Conservation (phyloP, 139 green algal species). For the Axilococcus clingmanii region DNA sequence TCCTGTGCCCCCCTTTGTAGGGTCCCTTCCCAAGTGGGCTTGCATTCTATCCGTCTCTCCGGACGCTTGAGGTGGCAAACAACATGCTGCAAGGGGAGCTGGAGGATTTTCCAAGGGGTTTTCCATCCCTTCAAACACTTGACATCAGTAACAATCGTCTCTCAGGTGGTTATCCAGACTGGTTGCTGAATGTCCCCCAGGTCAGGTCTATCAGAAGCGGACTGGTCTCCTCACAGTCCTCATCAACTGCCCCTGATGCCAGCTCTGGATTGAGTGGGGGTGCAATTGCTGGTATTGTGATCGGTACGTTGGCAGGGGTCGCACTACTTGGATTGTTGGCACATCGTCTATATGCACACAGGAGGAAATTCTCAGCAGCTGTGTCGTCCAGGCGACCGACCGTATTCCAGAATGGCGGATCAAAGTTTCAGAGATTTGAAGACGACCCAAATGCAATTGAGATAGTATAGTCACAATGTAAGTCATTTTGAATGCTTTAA, state of each 20-base stretch:
- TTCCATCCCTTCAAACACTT: neutral
- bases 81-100: neutral
- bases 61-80: neutral
- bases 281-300: conserved; percentile 4
- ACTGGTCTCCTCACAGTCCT: neutral
- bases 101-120: neutral
- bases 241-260: neutral
- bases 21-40: conserved; percentile 1
- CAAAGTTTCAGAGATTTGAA: no score
- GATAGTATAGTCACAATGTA: no score
- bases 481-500: no score
- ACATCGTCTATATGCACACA: no score
- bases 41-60: neutral
- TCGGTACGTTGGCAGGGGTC: neutral
- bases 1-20: neutral
- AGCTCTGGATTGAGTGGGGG: conserved; percentile 1
- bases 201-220: neutral
- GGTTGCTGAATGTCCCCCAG: neutral
- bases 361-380: no score
- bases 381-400: no score
- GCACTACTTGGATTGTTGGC: neutral
- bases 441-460: no score
- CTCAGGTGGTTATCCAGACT: neutral
- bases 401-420: no score
- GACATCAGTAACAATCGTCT: neutral